phyloP scores from a whole-genome alignment of 2,329 filamentous ascomycete species.

The Fusarium solani-melongenae region DNA sequence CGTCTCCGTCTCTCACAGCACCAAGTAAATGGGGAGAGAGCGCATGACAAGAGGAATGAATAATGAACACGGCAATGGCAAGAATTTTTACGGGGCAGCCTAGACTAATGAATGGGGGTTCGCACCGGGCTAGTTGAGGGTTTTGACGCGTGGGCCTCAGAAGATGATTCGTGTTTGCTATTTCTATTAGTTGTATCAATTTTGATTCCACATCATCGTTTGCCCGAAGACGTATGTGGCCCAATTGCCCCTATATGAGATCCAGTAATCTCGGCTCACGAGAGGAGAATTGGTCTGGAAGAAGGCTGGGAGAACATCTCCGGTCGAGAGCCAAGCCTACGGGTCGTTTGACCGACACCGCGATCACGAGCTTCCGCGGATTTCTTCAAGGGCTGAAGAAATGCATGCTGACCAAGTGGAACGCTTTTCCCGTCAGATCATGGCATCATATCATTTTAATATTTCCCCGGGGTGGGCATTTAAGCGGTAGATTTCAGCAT shows the following conservation, averaged over 20 bases:
- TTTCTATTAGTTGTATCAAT: neutral
- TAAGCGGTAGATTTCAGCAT: neutral
- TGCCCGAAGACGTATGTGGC: neutral
- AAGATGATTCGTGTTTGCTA: neutral
- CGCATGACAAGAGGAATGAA: neutral
- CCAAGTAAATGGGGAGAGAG: too few species aligned
- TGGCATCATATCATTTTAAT: conserved; percentile 24
- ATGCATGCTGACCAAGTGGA: neutral
- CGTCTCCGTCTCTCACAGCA: conserved; percentile 4
- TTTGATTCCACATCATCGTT: neutral
- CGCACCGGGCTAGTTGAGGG: neutral
- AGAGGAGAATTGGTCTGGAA: neutral
- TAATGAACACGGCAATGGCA: neutral
- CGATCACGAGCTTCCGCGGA: neutral
- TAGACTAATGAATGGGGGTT: neutral
- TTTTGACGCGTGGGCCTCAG: neutral
- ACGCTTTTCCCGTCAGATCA: conserved; percentile 9
- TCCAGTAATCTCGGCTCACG: neutral
- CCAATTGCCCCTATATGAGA: neutral
- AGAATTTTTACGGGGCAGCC: neutral
- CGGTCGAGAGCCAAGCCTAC: neutral
- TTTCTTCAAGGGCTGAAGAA: neutral
- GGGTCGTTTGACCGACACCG: conserved; percentile 5
- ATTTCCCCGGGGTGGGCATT: neutral
- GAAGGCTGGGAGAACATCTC: neutral